Conservation (phyloP, 2,329 filamentous ascomycete genomes). For the Cladophialophora bantiana region DNA sequence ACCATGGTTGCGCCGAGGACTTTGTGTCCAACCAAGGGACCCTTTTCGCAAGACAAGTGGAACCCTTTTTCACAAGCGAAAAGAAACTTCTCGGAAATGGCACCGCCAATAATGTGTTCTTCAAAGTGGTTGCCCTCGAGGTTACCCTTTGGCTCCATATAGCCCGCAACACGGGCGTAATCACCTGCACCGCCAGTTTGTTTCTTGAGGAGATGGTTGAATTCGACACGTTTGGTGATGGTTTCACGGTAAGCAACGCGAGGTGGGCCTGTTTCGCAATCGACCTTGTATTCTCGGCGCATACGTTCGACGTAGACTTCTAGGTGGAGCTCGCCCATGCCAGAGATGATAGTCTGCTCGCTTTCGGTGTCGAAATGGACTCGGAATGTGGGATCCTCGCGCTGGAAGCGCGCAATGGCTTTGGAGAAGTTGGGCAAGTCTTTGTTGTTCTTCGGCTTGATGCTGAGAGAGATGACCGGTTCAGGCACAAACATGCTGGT, state of each 20-base stretch:
- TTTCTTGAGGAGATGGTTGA: constrained; percentile 93
- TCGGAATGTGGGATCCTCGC: constrained; percentile 96
- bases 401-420: constrained; percentile 98
- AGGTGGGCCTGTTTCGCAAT: constrained; percentile 93
- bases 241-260: constrained; percentile 98
- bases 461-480: constrained; percentile 96
- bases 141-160: constrained; percentile 81
- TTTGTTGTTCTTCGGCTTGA: constrained; percentile 92
- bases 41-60: constrained; percentile 79
- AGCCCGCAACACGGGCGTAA: constrained; percentile 90
- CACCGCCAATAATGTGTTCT: constrained; percentile 84
- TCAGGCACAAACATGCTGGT: constrained; percentile 97
- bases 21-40: constrained; percentile 88
- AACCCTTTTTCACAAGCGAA: constrained; percentile 96
- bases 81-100: constrained; percentile 94
- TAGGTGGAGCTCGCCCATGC: constrained; percentile 96
- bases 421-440: constrained; percentile 96
- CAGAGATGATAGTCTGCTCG: constrained; percentile 96
- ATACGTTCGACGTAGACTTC: constrained; percentile 98
- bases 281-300: constrained; percentile 93
- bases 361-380: constrained; percentile 91
- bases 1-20: constrained; percentile 91
- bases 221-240: constrained; percentile 77
- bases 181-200: constrained; percentile 96
- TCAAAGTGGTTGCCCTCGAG: constrained; percentile 82